Conservation (phyloP, 164 flowering plant genomes). For the Berberis vulgaris region DNA sequence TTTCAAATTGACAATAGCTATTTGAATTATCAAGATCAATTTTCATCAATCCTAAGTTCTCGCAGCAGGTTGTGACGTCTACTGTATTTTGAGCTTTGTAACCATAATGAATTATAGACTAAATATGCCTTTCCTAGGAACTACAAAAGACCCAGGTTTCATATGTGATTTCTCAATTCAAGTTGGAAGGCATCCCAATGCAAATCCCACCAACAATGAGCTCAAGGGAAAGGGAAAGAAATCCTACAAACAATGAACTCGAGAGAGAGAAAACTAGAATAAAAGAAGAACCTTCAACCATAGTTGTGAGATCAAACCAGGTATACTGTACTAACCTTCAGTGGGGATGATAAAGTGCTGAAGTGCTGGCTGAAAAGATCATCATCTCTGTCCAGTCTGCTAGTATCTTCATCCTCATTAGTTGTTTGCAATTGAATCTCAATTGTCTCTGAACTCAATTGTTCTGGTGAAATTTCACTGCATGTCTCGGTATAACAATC, state of each 20-base stretch:
- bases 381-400: constrained; percentile 11
- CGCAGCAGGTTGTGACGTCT: too few species aligned
- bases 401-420: constrained; percentile 9
- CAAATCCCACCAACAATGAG: not conserved
- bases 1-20: too few species aligned
- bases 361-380: constrained; percentile 33
- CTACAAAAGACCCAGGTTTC: too few species aligned
- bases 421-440: not conserved
- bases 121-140: too few species aligned
- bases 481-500: constrained; percentile 7
- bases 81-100: too few species aligned
- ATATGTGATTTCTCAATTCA: too few species aligned
- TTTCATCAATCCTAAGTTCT: too few species aligned
- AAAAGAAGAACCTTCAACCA: not conserved
- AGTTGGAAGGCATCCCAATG: not conserved
- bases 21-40: too few species aligned
- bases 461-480: constrained; percentile 6
- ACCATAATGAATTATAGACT: too few species aligned
- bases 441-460: constrained; percentile 3
- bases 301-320: not conserved
- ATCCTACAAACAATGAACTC: not conserved
- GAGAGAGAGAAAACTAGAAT: not conserved
- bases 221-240: not conserved
- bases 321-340: constrained; percentile 27
- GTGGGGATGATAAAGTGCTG: constrained; percentile 31